A percentile compares a stretch with the other conserved stretches of the same genome.
These are phyloP conservation scores for Suillus placidus DNA, from an alignment of 768 basidiomycete species.

Conservation along the genomic window DNA sequence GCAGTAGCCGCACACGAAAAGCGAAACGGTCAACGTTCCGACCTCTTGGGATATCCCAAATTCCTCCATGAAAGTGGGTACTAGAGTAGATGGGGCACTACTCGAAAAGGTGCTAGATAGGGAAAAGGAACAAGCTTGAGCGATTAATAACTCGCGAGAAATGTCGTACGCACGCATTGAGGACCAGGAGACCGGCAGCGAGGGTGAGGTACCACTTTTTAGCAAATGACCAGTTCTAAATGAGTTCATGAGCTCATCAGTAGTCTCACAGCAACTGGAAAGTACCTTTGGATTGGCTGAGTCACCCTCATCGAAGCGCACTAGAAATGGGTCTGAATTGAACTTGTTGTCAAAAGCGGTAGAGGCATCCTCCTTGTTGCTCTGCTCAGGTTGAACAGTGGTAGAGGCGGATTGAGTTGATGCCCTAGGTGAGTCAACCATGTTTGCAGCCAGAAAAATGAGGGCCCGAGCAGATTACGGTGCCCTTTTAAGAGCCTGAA, in stretches of 20 bases:
- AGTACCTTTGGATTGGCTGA: conserved; percentile 49
- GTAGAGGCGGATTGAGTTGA: background rate
- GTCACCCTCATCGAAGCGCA: conserved; percentile 40
- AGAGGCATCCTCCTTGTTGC: background rate
- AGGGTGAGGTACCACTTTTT: conserved; percentile 57
- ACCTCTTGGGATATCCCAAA: conserved; percentile 55
- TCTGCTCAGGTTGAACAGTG: background rate
- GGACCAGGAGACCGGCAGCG: conserved; percentile 49
- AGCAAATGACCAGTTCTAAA: conserved; percentile 51
- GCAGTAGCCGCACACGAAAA: conserved; percentile 72
- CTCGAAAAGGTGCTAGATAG: conserved; percentile 60
- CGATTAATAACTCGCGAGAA: background rate
- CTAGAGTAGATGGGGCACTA: conserved; percentile 56
- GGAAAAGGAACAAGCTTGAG: conserved; percentile 5
- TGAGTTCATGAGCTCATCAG: background rate
- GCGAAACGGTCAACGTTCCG: conserved; percentile 56
- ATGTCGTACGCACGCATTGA: conserved; percentile 50
- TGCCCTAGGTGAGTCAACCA: background rate
- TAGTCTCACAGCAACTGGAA: conserved; percentile 13
- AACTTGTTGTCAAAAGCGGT: background rate
- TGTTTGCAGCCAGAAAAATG: background rate
- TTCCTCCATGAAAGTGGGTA: conserved; percentile 44
- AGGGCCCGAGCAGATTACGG: background rate
- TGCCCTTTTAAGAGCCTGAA: background rate
- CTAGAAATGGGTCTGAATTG: conserved; percentile 31